Conservation (phyloP, 345 rosid species). For the Gossypium raimondii region DNA sequence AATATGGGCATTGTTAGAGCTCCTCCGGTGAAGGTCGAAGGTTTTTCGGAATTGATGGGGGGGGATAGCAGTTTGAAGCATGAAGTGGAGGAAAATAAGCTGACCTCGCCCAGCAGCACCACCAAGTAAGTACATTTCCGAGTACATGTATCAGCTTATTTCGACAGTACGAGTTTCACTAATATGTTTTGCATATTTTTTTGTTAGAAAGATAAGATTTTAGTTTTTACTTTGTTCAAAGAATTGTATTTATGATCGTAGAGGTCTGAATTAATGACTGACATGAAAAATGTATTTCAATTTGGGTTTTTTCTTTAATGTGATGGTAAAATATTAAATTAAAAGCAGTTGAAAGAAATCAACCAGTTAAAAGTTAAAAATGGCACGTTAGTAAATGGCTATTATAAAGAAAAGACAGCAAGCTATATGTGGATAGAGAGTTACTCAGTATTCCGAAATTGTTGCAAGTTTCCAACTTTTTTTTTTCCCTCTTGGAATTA, state of each 20-base stretch:
- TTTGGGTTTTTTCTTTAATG: too few relatives aligned
- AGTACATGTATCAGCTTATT: neutral
- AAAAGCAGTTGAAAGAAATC: too few relatives aligned
- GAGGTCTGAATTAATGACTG: neutral
- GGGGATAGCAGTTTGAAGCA: conserved; percentile 65
- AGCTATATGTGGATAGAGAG: too few relatives aligned
- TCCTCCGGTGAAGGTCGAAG: conserved; percentile 90
- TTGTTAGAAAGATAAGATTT: neutral
- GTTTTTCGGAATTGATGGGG: conserved; percentile 84
- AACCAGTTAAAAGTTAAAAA: too few relatives aligned
- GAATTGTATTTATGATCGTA: neutral
- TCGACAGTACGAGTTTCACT: neutral
- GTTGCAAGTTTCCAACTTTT: too few relatives aligned
- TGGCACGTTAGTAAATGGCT: too few relatives aligned
- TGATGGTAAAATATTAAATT: too few relatives aligned
- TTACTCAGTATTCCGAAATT: too few relatives aligned
- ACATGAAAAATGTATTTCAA: neutral
- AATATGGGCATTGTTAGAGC: conserved; percentile 62
- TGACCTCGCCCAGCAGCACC: conserved; percentile 60
- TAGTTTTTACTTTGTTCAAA: neutral
- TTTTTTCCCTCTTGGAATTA: too few relatives aligned
- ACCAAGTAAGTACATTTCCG: conserved; percentile 46
- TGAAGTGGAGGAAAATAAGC: conserved; percentile 67
- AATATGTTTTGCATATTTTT: neutral
- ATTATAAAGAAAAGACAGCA: too few relatives aligned